Percentiles rank a stretch among this genome's conserved stretches.
Evolutionary conservation across 306 rosid genomes (phyloP).

Genomic region (Myrica gale): DNA sequence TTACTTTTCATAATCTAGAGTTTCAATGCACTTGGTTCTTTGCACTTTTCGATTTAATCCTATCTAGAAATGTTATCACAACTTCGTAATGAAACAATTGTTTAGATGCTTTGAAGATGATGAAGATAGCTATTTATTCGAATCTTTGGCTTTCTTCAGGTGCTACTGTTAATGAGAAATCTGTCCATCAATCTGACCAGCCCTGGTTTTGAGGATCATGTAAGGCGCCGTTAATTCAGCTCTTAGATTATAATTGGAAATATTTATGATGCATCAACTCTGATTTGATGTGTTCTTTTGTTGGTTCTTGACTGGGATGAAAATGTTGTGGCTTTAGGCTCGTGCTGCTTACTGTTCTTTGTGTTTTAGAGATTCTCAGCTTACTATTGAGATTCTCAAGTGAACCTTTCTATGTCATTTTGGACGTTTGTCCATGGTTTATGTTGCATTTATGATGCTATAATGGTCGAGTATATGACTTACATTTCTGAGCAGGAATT

Average conservation of each 20-base stretch:
- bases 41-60: not conserved
- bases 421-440: too few relatives aligned
- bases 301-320: not conserved
- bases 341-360: not conserved
- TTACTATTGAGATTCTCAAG: too few relatives aligned
- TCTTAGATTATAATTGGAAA: conserved; percentile 14
- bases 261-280: not conserved
- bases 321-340: not conserved
- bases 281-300: not conserved
- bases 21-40: not conserved
- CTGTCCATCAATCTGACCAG: conserved; percentile 79
- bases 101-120: conserved; percentile 3
- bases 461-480: too few relatives aligned
- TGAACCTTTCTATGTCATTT: too few relatives aligned
- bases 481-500: too few relatives aligned
- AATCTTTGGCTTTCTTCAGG: conserved; percentile 46
- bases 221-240: conserved; percentile 40
- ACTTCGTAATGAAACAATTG: not conserved
- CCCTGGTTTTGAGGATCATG: conserved; percentile 93
- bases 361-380: too few relatives aligned
- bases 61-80: too few relatives aligned
- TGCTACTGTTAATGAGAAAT: conserved; percentile 89
- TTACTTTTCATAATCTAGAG: not conserved
- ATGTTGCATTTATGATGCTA: too few relatives aligned
- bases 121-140: not conserved